phyloP scores from a whole-genome alignment of 495 filamentous ascomycete species.

The Trichoderma orchidacearum region DNA sequence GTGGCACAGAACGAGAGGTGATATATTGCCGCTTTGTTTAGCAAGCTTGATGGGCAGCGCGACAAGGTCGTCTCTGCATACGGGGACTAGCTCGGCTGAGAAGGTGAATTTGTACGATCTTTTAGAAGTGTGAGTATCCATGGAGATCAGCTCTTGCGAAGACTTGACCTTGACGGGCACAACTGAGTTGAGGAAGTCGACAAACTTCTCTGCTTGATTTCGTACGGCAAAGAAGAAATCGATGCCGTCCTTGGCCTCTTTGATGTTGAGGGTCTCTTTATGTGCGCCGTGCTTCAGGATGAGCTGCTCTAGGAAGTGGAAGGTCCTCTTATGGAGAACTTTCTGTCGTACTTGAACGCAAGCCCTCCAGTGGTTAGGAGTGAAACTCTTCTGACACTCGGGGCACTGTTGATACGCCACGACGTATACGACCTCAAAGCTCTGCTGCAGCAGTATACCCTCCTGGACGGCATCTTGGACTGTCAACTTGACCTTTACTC shows the following conservation, averaged over 20 bases:
- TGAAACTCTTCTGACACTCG: conserved; percentile 89
- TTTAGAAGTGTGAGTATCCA: conserved; percentile 78
- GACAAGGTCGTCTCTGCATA: conserved; percentile 94
- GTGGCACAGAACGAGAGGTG: conserved; percentile 68
- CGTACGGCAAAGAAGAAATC: conserved; percentile 87
- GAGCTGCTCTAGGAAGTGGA: conserved; percentile 90
- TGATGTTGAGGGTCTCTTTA: conserved; percentile 90
- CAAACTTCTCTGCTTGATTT: conserved; percentile 86
- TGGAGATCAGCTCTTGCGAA: conserved; percentile 81
- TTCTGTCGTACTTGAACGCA: conserved; percentile 90
- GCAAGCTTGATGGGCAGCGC: conserved; percentile 84
- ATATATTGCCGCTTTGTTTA: conserved; percentile 70
- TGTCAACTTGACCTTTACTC: conserved; percentile 85
- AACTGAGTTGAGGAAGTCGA: conserved; percentile 77
- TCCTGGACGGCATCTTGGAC: conserved; percentile 59
- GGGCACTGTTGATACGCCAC: conserved; percentile 81
- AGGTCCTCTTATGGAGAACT: conserved; percentile 93
- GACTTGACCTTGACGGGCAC: conserved; percentile 70
- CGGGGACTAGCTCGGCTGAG: conserved; percentile 73
- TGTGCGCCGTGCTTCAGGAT: conserved; percentile 91
- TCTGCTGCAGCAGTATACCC: conserved; percentile 82
- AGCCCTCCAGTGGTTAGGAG: conserved; percentile 75
- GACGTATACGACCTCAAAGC: conserved; percentile 86
- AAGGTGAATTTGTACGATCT: conserved; percentile 90
- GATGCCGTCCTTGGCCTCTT: conserved; percentile 82